phyloP scores from a whole-genome alignment of 2,329 filamentous ascomycete genomes.

The Penicillium hordei region DNA sequence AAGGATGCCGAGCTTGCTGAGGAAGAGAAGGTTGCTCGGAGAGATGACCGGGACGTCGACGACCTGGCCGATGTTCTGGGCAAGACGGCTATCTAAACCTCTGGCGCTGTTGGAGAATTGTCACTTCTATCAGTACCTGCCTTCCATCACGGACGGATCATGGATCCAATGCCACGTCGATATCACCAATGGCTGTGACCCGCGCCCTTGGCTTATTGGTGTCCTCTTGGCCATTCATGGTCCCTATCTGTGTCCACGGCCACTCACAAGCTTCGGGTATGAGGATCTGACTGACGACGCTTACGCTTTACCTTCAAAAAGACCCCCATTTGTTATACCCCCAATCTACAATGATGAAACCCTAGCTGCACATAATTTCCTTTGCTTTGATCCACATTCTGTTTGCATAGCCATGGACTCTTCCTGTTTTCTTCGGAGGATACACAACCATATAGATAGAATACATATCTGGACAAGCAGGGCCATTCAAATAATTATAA shows the following conservation, averaged over 20 bases:
- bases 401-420: conserved; percentile 23
- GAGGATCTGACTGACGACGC: conserved; percentile 22
- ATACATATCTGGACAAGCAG: conserved; percentile 14
- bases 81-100: conserved; percentile 57
- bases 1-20: conserved; percentile 60
- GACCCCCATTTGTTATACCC: conserved; percentile 25
- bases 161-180: conserved; percentile 4
- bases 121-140: conserved; percentile 5
- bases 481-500: not conserved
- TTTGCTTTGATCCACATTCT: conserved; percentile 17
- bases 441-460: conserved; percentile 21
- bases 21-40: conserved; percentile 66
- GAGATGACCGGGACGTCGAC: conserved; percentile 77
- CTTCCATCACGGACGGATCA: not conserved
- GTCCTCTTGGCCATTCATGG: conserved; percentile 1
- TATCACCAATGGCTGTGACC: not conserved
- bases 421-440: conserved; percentile 14
- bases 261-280: conserved; percentile 5
- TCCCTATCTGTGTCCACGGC: not conserved
- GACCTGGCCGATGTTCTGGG: conserved; percentile 71
- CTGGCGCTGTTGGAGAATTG: not conserved
- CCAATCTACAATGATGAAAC: conserved; percentile 24
- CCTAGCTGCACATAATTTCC: conserved; percentile 24
- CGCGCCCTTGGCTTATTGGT: not conserved
- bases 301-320: conserved; percentile 18